These are phyloP conservation scores for Tulasnella sp. DNA, from an alignment of 768 basidiomycete genomes.

Conservation along the genomic window DNA sequence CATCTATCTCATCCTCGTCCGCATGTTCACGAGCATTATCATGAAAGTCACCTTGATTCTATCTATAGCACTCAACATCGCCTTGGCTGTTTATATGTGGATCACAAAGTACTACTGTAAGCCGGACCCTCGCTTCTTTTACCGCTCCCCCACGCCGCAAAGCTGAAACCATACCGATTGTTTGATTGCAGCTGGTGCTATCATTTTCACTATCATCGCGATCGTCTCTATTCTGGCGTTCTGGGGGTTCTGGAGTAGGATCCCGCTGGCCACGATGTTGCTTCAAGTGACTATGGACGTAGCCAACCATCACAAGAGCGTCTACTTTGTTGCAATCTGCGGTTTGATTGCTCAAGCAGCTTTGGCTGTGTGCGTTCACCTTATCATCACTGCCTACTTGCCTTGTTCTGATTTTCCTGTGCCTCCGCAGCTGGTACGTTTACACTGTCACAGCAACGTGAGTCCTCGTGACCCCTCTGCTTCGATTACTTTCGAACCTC, in stretches of 20 bases:
- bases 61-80: slow-evolving; percentile 38
- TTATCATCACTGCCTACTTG: background rate
- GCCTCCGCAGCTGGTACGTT: slow-evolving; percentile 57
- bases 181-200: slow-evolving; percentile 58
- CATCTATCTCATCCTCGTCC: slow-evolving; percentile 63
- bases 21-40: slow-evolving; percentile 66
- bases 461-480: slow-evolving; percentile 19
- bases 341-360: slow-evolving; percentile 69
- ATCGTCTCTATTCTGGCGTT: slow-evolving; percentile 70
- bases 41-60: slow-evolving; percentile 73
- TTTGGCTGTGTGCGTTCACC: slow-evolving; percentile 55
- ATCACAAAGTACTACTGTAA: slow-evolving; percentile 64
- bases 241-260: slow-evolving; percentile 65
- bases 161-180: background rate
- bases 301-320: slow-evolving; percentile 74
- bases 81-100: slow-evolving; percentile 56
- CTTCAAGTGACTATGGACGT: slow-evolving; percentile 82
- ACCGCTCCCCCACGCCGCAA: background rate
- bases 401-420: slow-evolving; percentile 18
- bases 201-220: slow-evolving; percentile 70
- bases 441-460: slow-evolving; percentile 75
- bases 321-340: slow-evolving; percentile 70
- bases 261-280: slow-evolving; percentile 72
- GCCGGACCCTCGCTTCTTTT: slow-evolving; percentile 32
- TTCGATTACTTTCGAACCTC: background rate